Evolutionary conservation across 208 protist genomes (phyloP), one percentile per base, ranked within the genome.

Genomic region (Crithidia fasciculata): DNA sequence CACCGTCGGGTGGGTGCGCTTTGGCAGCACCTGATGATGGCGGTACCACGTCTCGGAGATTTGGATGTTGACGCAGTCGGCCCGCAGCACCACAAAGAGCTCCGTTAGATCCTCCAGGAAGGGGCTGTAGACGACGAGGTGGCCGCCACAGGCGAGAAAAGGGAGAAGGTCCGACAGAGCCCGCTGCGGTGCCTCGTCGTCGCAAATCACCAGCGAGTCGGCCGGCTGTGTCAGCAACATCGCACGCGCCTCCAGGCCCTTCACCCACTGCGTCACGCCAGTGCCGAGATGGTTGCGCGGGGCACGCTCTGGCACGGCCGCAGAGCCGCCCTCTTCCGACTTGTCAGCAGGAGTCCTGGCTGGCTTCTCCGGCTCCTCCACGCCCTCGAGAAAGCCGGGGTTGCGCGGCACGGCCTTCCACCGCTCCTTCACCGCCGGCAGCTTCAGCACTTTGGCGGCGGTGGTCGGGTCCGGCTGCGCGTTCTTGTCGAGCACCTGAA

Each of bases 21-120:
- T 88, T 4, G 92, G 91, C 16, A 98, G 88, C 10, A 98, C 87
- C 78, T 98, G 97, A 61, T 98, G 91, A 72, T 97, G 87, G 15
- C 97, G 85, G 79, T 93, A 97, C 93, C 93, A 98, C 55, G 94
- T 98, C 72, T 98, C 95, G 3, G 80, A 91, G 52, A 98, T 87
- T 56, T 86, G 82, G 41, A 97, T 81, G 71, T 97, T 96, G 3
- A 95, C 83, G 69, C 87, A 94, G 28, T 92, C 78, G 28, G 65
- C 74, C 16, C 90, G 85, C 44, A 98, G 74, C 60, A 65, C 71
- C 19, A 64, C 37, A 60, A 95, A 96, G 19, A 95, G 74, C 0
- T 45, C 62, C 0, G 84, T 89, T 36, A 97, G 74, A 49, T 96
- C 88, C 57, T 95, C 88, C 9, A 95, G 80, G 58, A 90, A 98